Base-by-base conservation (phyloP, 1,139 yeast genomes). In the Arxiozyma heterogenica region DNA sequence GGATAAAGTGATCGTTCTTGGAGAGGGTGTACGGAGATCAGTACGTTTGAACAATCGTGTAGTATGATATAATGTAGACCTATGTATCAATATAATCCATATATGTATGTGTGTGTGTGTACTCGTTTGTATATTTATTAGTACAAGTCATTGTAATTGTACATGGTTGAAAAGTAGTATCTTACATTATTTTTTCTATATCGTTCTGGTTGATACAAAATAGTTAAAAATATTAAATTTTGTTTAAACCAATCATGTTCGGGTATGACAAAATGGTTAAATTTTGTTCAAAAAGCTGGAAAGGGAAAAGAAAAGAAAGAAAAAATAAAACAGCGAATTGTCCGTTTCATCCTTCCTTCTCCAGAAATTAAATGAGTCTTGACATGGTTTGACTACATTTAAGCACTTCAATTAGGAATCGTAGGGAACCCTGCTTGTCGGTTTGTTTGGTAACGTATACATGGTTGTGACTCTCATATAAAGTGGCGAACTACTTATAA, bases 21-120 rank as follows among this genome's bases (percentile, higher is more conserved):
- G 96, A 21, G 89, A 84, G 56, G 86, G 88, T 53, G 80, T 79
- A 55, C 76, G 90, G 64, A 79, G 91, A 68, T 77, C 82, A 25
- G 78, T 88, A 52, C 77, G 88, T 54, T 57, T 57, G 75, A 67
- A 66, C 47, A 61, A 61, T 38, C 64, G 70, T 45, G 66, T 66
- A 15, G 57, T 50, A 43, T 39, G 23, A 12, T 22, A 18, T 15
- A 43, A 15, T 43, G 30, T 23, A 15, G 9, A 22, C 12, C n/a
- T 23, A 11, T 23, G 34, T 23, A 23, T 22, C 22, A 34, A 43
- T 43, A 43, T n/a, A 22, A 15, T 21, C 8, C 2, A 7, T 27
- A 27, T 27, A 27, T 27, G 8, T 27, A 27, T 27, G 11, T 5
- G 9, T 23, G 15, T 15, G 17, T 23, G 34, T 34, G 15, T 34